Conservation (phyloP, 139 green algal species). For the Tetradesmus obliquus region DNA sequence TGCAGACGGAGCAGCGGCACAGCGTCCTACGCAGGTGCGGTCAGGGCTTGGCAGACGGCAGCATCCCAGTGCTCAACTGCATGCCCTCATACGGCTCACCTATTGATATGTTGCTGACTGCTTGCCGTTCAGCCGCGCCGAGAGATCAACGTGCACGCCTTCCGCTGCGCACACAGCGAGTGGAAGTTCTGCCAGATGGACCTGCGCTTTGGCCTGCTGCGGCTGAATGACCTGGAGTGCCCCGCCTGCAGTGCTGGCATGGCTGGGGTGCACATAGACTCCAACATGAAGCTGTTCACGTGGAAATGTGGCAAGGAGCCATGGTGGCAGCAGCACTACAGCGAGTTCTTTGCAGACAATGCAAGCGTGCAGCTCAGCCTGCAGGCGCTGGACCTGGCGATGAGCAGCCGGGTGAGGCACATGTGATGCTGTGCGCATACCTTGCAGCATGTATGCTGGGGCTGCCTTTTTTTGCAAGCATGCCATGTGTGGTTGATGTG, state of each 20-base stretch:
- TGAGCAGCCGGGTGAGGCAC: not conserved
- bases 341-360: not conserved
- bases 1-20: not conserved
- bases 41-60: not conserved
- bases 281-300: not conserved
- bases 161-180: not conserved
- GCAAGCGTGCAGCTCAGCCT: not conserved
- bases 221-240: conserved; percentile 18
- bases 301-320: not conserved
- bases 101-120: not conserved
- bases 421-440: not conserved
- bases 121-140: not conserved
- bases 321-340: not conserved
- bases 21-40: not conserved
- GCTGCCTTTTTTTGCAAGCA: too few species aligned
- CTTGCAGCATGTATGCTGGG: not conserved
- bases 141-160: not conserved
- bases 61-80: not conserved
- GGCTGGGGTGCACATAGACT: not conserved
- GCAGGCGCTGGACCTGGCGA: not conserved
- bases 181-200: not conserved
- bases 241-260: not conserved
- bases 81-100: not conserved
- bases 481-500: too few species aligned
- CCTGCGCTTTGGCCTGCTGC: not conserved